Base-by-base conservation (phyloP, 192 early-diverging fungal genomes). In the Backusella mclennaniae region DNA sequence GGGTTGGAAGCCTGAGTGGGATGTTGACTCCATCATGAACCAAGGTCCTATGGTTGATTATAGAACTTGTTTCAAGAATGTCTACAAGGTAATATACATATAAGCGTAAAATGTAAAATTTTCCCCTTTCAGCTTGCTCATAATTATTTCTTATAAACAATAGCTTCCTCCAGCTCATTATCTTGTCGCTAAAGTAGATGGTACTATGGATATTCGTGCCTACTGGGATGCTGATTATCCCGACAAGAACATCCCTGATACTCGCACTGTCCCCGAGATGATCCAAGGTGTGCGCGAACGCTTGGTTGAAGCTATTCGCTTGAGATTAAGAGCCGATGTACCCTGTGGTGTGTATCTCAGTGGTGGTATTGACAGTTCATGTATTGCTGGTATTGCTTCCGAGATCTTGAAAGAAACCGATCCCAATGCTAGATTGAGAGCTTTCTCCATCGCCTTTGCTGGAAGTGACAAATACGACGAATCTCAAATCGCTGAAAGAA, bases 161-260 rank as follows among this genome's bases (percentile, higher is more conserved):
- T 75, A 75, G 74, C 21, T 75, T 4, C 74, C 74, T 26, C 74
- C 74, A 11, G 74, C 49, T n/a, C 74, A 75, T 39, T 75, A 75
- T 17, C 35, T 75, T 35, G 19, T 15, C 0, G 74, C 42, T 5
- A 42, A 59, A 39, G 59, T 66, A 15, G 38, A 36, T 15, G 74
- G 74, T 39, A 42, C 35, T 15, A 67, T 75, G 33, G 74, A 23
- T 19, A 39, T 38, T 14, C 44, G 39, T 8, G 63, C 63, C 35
- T 75, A 75, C 23, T 75, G 74, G 74, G 74, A 75, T 44, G 74
- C 74, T 33, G 74, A 75, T 11, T 75, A 75, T 66, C 74, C 74
- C 23, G 74, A 75, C 29, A 75, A 75, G 23, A 66, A 4, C 14
- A 0, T 75, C 9, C 33, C n/a, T 23, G 74, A 75, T 33, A 52